A percentile compares a stretch with the other conserved stretches of the same genome.
These are phyloP conservation scores for Calonectria leucothoes DNA, from an alignment of 2,329 filamentous ascomycete genomes.

Conservation along the genomic window DNA sequence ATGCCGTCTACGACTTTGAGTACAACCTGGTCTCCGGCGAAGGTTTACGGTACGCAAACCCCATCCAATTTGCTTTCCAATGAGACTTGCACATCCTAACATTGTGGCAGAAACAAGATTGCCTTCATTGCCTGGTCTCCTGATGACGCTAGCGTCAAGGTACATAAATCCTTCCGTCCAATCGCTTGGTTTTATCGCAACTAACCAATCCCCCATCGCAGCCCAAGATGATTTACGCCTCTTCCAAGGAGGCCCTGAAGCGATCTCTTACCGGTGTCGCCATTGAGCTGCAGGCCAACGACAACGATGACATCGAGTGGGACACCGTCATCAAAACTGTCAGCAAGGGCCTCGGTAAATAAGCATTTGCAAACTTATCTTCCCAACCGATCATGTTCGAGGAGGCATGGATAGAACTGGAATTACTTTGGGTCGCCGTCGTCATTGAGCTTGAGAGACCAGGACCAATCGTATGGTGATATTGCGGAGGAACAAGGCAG, in stretches of 20 bases:
- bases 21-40: conserved; percentile 79
- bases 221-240: conserved; percentile 92
- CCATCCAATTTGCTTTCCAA: not conserved
- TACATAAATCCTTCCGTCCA: conserved; percentile 60
- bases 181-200: conserved; percentile 67
- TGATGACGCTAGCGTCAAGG: conserved; percentile 83
- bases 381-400: conserved; percentile 32
- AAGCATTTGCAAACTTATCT: conserved; percentile 41
- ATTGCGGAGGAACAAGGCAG: conserved; percentile 35
- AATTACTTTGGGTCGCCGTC: conserved; percentile 43
- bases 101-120: conserved; percentile 74
- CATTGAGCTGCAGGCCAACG: conserved; percentile 85
- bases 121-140: conserved; percentile 84
- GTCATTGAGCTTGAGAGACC: conserved; percentile 36
- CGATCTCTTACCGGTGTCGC: conserved; percentile 81
- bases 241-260: conserved; percentile 89
- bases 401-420: conserved; percentile 37
- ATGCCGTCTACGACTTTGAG: conserved; percentile 87
- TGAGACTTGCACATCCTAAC: conserved; percentile 27
- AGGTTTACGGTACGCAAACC: conserved; percentile 70
- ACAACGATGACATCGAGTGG: conserved; percentile 84
- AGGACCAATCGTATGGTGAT: conserved; percentile 41
- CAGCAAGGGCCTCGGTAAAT: conserved; percentile 70
- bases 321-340: conserved; percentile 75
- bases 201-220: conserved; percentile 48